Percentiles rank a stretch among this genome's conserved stretches.
These are phyloP conservation scores for Filobasidium floriforme DNA, from an alignment of 768 basidiomycete species.

Conservation along the genomic window DNA sequence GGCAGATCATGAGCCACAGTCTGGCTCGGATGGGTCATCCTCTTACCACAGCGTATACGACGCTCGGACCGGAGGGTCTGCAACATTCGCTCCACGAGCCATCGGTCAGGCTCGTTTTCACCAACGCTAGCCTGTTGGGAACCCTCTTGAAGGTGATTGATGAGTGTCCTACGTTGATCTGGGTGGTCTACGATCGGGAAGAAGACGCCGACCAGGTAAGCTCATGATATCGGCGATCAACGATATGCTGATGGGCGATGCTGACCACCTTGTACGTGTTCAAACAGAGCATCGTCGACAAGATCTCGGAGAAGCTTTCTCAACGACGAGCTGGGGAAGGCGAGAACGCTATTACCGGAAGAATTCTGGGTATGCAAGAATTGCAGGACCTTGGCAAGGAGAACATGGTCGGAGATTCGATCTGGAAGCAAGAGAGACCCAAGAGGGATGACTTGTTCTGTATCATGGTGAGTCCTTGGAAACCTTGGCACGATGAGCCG, in stretches of 20 bases:
- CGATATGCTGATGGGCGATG: not conserved
- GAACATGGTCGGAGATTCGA: constrained; percentile 50
- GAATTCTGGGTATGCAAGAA: constrained; percentile 58
- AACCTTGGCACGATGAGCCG: not conserved
- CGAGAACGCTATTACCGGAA: constrained; percentile 45
- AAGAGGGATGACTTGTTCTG: constrained; percentile 53
- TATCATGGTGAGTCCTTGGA: constrained; percentile 51
- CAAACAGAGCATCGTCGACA: constrained; percentile 50
- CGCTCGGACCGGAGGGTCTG: constrained; percentile 51
- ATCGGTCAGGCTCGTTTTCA: constrained; percentile 71
- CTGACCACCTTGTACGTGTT: constrained; percentile 17
- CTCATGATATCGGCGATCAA: not conserved
- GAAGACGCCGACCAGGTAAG: constrained; percentile 31
- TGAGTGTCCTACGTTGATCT: constrained; percentile 64
- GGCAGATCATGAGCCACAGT: constrained; percentile 41
- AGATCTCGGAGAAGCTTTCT: constrained; percentile 49
- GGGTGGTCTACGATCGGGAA: constrained; percentile 73
- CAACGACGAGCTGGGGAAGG: constrained; percentile 44
- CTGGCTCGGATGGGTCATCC: constrained; percentile 36
- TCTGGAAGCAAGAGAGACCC: constrained; percentile 47
- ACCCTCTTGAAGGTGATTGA: constrained; percentile 63
- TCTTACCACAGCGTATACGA: constrained; percentile 44
- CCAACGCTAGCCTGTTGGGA: constrained; percentile 75
- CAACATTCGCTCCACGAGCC: constrained; percentile 82
- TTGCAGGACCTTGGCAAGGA: constrained; percentile 58